These are phyloP conservation scores for Ceratobasidium sp. DNA, from an alignment of 1,284 basidiomycete genomes.

Conservation along the genomic window DNA sequence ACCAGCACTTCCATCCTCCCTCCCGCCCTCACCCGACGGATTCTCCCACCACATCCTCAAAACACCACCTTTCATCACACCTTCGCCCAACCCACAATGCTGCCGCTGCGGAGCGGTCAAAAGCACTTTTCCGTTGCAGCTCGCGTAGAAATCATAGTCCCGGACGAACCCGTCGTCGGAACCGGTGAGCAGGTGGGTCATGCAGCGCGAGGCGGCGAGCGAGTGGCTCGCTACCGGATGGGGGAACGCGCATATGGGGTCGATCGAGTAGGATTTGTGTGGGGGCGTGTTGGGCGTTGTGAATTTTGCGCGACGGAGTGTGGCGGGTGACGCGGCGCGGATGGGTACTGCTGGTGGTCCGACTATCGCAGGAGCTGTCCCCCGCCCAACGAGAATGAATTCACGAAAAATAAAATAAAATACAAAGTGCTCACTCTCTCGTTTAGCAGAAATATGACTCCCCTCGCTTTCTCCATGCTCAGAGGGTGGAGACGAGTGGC, in stretches of 20 bases:
- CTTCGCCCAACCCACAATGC: slow-evolving; percentile 91
- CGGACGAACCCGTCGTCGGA: slow-evolving; percentile 95
- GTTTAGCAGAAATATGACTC: slow-evolving; percentile 39
- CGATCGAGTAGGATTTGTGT: slow-evolving; percentile 80
- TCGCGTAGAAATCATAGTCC: slow-evolving; percentile 91
- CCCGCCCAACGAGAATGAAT: background rate
- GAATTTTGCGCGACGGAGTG: slow-evolving; percentile 61
- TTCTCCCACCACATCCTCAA: slow-evolving; percentile 86
- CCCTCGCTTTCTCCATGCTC: slow-evolving; percentile 51
- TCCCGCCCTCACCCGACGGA: slow-evolving; percentile 26
- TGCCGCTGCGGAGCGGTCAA: slow-evolving; percentile 92
- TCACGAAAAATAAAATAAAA: background rate
- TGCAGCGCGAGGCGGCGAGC: slow-evolving; percentile 87
- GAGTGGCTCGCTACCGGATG: slow-evolving; percentile 90
- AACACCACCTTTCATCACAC: slow-evolving; percentile 91
- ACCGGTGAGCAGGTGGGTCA: slow-evolving; percentile 90
- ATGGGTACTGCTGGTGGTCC: slow-evolving; percentile 61
- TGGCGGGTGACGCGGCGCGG: slow-evolving; percentile 73
- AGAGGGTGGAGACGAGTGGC: slow-evolving; percentile 41
- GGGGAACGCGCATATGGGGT: slow-evolving; percentile 92
- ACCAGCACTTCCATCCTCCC: background rate
- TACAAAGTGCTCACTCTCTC: slow-evolving; percentile 27
- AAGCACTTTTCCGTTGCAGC: slow-evolving; percentile 89
- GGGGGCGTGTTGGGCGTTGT: slow-evolving; percentile 58
- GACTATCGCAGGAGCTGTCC: slow-evolving; percentile 46